These are phyloP conservation scores for Lagenaria siceraria DNA, from an alignment of 306 rosid genomes.

Conservation along the genomic window DNA sequence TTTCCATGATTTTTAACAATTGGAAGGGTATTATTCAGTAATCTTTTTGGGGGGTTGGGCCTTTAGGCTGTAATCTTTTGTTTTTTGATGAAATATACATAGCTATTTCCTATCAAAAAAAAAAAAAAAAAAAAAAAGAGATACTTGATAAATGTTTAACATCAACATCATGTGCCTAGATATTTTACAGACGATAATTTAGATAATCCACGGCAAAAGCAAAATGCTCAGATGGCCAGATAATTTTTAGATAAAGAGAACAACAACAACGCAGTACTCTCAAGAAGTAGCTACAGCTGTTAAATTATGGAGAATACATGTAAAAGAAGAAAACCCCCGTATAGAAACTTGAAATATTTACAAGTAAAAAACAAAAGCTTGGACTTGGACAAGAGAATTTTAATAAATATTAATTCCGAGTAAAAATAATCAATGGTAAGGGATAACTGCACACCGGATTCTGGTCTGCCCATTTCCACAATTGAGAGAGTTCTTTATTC, in stretches of 20 bases:
- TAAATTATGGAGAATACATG: not conserved
- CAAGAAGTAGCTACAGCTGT: not conserved
- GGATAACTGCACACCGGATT: conserved; percentile 51
- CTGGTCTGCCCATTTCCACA: conserved; percentile 99
- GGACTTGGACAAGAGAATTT: not conserved
- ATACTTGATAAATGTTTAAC: not conserved
- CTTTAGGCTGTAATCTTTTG: too few species aligned
- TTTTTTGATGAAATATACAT: too few species aligned
- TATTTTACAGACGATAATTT: not conserved
- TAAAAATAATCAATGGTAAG: not conserved
- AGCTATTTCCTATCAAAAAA: too few species aligned
- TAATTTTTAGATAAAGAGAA: not conserved
- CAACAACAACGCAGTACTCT: not conserved
- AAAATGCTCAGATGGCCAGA: not conserved
- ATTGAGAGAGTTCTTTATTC: conserved; percentile 87
- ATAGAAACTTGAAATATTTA: too few species aligned
- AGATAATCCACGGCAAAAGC: not conserved
- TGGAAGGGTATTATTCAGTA: too few species aligned
- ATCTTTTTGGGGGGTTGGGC: too few species aligned
- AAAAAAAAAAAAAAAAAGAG: too few species aligned
- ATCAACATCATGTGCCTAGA: not conserved
- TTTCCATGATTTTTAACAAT: too few species aligned
- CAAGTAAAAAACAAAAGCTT: conserved; percentile 3
- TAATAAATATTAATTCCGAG: not conserved
- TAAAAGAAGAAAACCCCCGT: too few species aligned